Base-by-base conservation (phyloP, 805 yeast species). In the Hanseniaspora guilliermondii region DNA sequence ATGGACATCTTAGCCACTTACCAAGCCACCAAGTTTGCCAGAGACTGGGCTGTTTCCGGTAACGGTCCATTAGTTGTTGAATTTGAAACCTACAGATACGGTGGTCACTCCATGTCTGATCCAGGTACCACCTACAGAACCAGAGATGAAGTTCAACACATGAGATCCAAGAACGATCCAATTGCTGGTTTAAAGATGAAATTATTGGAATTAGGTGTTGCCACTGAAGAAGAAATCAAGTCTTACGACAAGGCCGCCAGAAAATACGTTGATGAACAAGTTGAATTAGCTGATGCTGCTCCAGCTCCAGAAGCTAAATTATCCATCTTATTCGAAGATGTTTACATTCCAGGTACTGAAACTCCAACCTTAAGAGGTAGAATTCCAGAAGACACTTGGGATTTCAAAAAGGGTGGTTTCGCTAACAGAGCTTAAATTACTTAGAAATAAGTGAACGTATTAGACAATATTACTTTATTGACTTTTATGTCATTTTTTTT, bases 41-140 rank as follows among this genome's bases (percentile, higher is more conserved):
- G 88, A 76, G 96, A 91, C 72, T 93, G 95, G 96, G 77, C 86
- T 71, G 77, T 85, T 59, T 74, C 82, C 58, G 96, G 96, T 67
- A 89, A 91, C 67, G 98, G 97, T 60, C 98, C 98, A 60, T 73
- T 93, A 62, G 96, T 93, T 53, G 68, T 93, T 63, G 98, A 93
- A 78, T 93, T 85, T 74, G 97, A 89, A 77, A 93, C 98, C 64
- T 93, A 93, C 77, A 85, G 98, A 79, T 93, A 93, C 72, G 97
- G 97, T 77, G 98, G 98, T 72, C 98, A 93, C 82, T 93, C 98
- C 63, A 93, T 93, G 97, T 91, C 97, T 63, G 98, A 93, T 75
- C 98, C 98, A 67, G 98, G 98, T 79, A 93, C 98, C 72, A 93
- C 98, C 62, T 93, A 93, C 83, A 85, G 98, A 82, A 93, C 98